Base-by-base conservation (phyloP, 345 rosid genomes). In the Pseudoturritis turrita region DNA sequence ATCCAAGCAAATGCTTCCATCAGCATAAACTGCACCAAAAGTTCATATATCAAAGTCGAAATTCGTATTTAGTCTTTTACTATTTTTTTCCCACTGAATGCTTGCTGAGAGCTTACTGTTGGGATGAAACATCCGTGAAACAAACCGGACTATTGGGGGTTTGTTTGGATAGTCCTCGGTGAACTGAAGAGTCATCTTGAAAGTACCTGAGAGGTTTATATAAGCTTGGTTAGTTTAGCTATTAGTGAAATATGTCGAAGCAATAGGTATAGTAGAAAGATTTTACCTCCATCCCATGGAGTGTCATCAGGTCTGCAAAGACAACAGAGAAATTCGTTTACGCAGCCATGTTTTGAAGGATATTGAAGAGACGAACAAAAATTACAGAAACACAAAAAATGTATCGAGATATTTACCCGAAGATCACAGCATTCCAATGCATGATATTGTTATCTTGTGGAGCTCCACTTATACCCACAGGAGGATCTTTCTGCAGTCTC, bases 201-300 rank as follows among this genome's bases (percentile, higher is more conserved):
- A 88, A 62, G 90, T 88, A 74, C 91, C 94, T 88, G 55, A 70
- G n/a, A 55, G 1, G 25, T 8, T 15, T 5, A 58, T 25, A 58
- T 13, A n/a, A 58, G 43, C 23, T 26, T 9, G n/a, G 5, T 58
- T 22, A 46, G 49, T 17, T 58, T 8, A 54, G 22, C 35, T 3
- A 22, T 6, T 10, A 37, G 26, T 17, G 10, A 37, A 12, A 60
- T 6, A 39, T 18, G 33, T 56, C 4, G 6, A 56, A 56, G 58
- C 55, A 18, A 22, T 6, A 46, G 15, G 53, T 18, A 26, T 18
- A 46, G 12, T 26, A 62, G 21, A 47, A 12, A 74, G 63, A 26
- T 68, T 83, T 76, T 69, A 90, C 93, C 96, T 85, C 94, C 94
- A 70, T 90, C 96, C 94, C 96, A 90, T 1, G 93, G 89, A 25